Percentiles rank a stretch among this genome's conserved stretches.
These are phyloP conservation scores for Dendrobium chrysotoxum DNA, from an alignment of 106 monocot genomes.

Conservation along the genomic window DNA sequence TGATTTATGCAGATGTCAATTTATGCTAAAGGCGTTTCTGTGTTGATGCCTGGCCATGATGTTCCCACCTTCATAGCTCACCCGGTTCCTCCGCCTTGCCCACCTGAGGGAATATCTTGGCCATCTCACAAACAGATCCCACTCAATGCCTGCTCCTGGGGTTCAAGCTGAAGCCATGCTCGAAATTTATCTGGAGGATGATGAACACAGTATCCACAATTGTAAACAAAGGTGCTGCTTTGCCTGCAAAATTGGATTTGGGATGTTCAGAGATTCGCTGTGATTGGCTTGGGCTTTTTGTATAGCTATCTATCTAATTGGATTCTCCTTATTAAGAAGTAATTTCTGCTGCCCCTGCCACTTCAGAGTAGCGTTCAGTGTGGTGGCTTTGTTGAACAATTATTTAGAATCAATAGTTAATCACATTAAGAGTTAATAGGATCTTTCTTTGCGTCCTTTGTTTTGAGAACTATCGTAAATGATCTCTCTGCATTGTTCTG, in stretches of 20 bases:
- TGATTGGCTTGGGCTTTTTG: background rate
- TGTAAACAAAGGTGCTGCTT: background rate
- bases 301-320: background rate
- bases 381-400: slow-evolving; percentile 1
- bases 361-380: background rate
- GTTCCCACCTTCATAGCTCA: slow-evolving; percentile 45
- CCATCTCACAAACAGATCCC: slow-evolving; percentile 22
- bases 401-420: background rate
- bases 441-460: too few relatives aligned
- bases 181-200: background rate
- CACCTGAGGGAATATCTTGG: slow-evolving; percentile 36
- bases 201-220: too few relatives aligned
- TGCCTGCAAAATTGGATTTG: background rate
- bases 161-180: slow-evolving; percentile 7
- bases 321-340: background rate
- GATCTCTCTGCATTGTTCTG: too few relatives aligned
- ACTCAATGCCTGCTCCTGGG: background rate
- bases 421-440: background rate
- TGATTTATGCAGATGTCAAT: slow-evolving; percentile 31
- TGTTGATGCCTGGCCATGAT: slow-evolving; percentile 44
- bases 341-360: slow-evolving; percentile 2
- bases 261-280: too few relatives aligned
- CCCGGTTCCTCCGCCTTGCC: slow-evolving; percentile 35
- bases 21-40: slow-evolving; percentile 45
- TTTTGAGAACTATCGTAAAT: too few relatives aligned